phyloP scores from a whole-genome alignment of 208 protist species.

The Trypanosoma conorhini region DNA sequence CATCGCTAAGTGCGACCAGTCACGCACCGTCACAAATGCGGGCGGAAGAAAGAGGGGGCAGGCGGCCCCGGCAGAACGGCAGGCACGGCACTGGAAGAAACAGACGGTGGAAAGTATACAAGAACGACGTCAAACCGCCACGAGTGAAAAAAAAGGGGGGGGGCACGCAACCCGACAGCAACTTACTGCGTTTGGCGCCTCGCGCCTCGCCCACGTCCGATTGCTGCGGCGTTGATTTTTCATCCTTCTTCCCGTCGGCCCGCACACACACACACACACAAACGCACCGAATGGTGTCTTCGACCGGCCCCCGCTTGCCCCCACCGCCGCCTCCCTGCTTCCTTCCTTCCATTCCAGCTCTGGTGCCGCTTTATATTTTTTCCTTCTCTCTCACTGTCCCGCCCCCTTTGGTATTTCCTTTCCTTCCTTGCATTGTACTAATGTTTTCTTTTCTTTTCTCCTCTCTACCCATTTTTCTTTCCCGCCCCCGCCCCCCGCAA shows the following conservation, averaged over 20 bases:
- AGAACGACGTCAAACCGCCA: neutral
- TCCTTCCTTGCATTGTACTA: neutral
- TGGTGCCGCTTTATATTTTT: neutral
- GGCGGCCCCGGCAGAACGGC: neutral
- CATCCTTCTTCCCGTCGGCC: neutral
- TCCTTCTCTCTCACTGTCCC: neutral
- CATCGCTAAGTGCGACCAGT: constrained; percentile 9
- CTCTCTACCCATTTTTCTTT: neutral
- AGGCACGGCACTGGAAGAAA: constrained; percentile 19
- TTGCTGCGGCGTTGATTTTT: neutral
- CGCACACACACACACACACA: neutral
- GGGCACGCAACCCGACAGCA: neutral
- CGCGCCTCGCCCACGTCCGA: too few relatives aligned
- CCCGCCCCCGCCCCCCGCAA: neutral
- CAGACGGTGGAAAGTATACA: neutral
- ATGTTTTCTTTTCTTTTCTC: constrained; percentile 8
- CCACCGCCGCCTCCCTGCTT: neutral
- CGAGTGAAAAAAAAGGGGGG: neutral
- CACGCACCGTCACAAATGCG: constrained; percentile 1
- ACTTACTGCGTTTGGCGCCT: neutral
- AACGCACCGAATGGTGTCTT: neutral
- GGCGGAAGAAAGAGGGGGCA: constrained; percentile 10
- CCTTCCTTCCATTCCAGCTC: neutral
- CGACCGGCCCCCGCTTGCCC: neutral
- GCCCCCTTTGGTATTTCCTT: neutral